A percentile compares a stretch with the other conserved stretches of the same genome.
phyloP scores from a whole-genome alignment of 2,329 filamentous ascomycete genomes.

The Talaromyces islandicus region DNA sequence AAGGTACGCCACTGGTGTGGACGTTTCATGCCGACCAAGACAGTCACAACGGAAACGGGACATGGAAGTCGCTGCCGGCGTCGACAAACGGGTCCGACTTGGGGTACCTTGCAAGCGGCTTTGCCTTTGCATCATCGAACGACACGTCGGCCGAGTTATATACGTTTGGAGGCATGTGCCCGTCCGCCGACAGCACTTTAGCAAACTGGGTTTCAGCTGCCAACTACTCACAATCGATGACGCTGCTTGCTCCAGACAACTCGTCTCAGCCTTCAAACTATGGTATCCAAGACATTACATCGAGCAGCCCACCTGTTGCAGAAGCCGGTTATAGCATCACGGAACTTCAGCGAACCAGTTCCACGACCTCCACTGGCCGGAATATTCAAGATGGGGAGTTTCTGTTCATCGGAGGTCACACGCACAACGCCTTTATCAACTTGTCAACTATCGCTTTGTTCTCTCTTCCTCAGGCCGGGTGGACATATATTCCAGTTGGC shows the following conservation, averaged over 20 bases:
- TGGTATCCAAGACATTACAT: constrained; percentile 39
- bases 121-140: constrained; percentile 61
- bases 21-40: constrained; percentile 50
- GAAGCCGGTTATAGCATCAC: constrained; percentile 87
- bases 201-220: constrained; percentile 61
- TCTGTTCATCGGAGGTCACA: constrained; percentile 80
- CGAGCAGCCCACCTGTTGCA: constrained; percentile 62
- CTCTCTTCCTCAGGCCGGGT: constrained; percentile 77
- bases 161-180: constrained; percentile 88
- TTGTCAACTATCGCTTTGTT: constrained; percentile 88
- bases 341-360: constrained; percentile 62
- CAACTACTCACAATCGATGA: constrained; percentile 75
- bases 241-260: constrained; percentile 44
- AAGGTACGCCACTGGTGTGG: constrained; percentile 59
- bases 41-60: constrained; percentile 44
- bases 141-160: constrained; percentile 51
- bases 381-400: constrained; percentile 71
- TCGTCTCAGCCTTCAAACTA: constrained; percentile 27
- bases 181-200: constrained; percentile 38
- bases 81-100: constrained; percentile 35
- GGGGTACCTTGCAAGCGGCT: constrained; percentile 54
- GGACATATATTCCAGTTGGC: constrained; percentile 72
- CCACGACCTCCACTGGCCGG: constrained; percentile 56
- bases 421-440: constrained; percentile 77
- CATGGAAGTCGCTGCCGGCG: constrained; percentile 46